Evolutionary conservation across 805 yeast species (phyloP), one percentile per base, ranked within the genome.

Genomic region (Starmerella apicola): DNA sequence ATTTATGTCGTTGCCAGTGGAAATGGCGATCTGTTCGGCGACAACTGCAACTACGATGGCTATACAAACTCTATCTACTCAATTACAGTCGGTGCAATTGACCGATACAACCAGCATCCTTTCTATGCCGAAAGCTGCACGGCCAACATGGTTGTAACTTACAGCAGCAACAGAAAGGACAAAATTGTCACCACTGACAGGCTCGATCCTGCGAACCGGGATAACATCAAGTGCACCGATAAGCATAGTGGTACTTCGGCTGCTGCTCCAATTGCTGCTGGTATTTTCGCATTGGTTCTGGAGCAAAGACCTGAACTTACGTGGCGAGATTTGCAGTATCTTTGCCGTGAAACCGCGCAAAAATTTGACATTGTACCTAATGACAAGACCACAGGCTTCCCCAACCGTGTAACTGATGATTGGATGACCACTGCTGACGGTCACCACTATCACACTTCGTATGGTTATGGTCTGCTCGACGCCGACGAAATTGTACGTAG

Each of bases 241-340:
- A 59, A 51, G 20, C 98, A 91, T 59, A 95, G 96, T 9, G 98
- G 98, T 17, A 91, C 98, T 0, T 88, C 97, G 18, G 98, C 98
- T 0, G 96, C 98, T 13, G 98, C 98, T 0, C 98, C 98, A 0
- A 67, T 91, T 41, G 97, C 96, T 0, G 96, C 97, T 0, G 98
- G 97, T n/a, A 70, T 91, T 1, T 84, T 81, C 57, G 73, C 96
- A 0, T 65, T 91, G 38, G 82, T 82, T 2, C 64, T 91, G 37
- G 76, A 78, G 51, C 85, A 79, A 3, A 81, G 94, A 49, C 94
- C 95, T 1, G 70, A 78, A 4, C 69, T 91, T 40, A 81, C 95
- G 0, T 91, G 98, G 98, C 72, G 98, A 57, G 98, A 91, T 57
- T 68, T 86, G 40, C 98, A 91, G 62, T 83, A 86, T 53, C 66